A percentile compares a stretch with the other conserved stretches of the same genome.
Evolutionary conservation across 805 yeast genomes (phyloP).

Genomic region (Trichomonascus vanleenenianus): DNA sequence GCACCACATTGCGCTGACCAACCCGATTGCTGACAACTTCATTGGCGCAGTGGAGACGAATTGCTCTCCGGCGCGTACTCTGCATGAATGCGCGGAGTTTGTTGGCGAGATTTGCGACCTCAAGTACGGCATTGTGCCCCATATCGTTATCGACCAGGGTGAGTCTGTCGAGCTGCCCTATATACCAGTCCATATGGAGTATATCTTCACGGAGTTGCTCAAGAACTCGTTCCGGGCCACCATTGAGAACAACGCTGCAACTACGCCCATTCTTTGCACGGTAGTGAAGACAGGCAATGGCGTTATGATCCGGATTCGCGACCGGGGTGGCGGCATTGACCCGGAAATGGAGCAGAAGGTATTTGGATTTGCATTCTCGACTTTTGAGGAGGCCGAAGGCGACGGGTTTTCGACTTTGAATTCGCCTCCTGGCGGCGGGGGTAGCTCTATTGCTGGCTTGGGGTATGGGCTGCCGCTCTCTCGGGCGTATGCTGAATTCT

Average conservation of each 20-base stretch:
- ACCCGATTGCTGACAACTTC: conserved; percentile 37
- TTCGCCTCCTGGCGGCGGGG: conserved; percentile 64
- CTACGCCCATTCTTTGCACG: conserved; percentile 41
- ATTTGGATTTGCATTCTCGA: conserved; percentile 81
- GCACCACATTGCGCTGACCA: conserved; percentile 66
- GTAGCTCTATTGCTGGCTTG: conserved; percentile 79
- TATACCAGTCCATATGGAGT: conserved; percentile 81
- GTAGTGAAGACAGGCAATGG: conserved; percentile 39
- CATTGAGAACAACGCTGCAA: conserved; percentile 49
- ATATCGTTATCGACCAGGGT: conserved; percentile 50
- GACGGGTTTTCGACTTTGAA: conserved; percentile 50
- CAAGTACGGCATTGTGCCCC: conserved; percentile 73
- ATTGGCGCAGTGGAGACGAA: conserved; percentile 63
- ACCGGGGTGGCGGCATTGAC: conserved; percentile 83
- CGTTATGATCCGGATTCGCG: conserved; percentile 73
- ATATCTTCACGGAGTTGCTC: conserved; percentile 75
- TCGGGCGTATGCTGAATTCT: conserved; percentile 62
- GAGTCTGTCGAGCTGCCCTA: conserved; percentile 63
- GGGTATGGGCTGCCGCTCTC: conserved; percentile 92
- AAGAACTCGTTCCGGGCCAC: conserved; percentile 87
- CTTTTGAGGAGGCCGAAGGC: conserved; percentile 55
- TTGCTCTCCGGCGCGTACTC: conserved; percentile 53
- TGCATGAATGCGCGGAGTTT: conserved; percentile 58
- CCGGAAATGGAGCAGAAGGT: conserved; percentile 57
- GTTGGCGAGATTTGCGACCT: conserved; percentile 78